Base-by-base conservation (phyloP, 345 rosid species). In the Odontarrhena argentea region DNA sequence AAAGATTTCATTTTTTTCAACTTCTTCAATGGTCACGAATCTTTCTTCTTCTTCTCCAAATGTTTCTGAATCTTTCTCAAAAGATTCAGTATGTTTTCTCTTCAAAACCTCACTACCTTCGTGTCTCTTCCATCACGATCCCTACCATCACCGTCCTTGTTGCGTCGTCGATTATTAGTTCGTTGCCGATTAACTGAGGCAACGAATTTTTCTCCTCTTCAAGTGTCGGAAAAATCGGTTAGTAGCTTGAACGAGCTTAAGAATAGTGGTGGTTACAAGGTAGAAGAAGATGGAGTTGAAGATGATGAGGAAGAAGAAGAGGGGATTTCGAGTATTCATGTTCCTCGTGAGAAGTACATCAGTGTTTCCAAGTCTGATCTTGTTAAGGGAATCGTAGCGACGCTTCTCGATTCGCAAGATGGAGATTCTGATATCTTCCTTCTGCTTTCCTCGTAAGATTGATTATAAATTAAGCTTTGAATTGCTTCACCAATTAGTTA, bases 321-420 rank as follows among this genome's bases (percentile, higher is more conserved):
- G 25, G 81, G 82, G 43, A 83, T 84, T 77, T 83, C 91, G 2
- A 88, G 77, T 68, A 78, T 92, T 52, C 85, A 65, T 74, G 94
- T 88, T 56, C 79, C 90, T 37, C 84, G 97, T 65, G 86, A 93
- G 84, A 87, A 79, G 37, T 81, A 81, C 79, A 86, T 93, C 4
- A 80, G 78, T 40, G 79, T 93, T 62, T 79, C 97, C 4, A 93
- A 90, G 78, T 73, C 90, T 0, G 87, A 90, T 79, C 84, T 93
- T 12, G 60, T 86, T 69, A 88, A 86, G 49, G 87, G 84, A 59
- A 78, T 88, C 51, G 68, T 77, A 9, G 69, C 63, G 55, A 76
- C 59, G 70, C 28, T 88, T 50, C 84, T 90, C 62, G 79, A 78
- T 60, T 73, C 82, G 44, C 78, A 53, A 56, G 84, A 81, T 4